phyloP scores from a whole-genome alignment of 192 early-diverging fungal species.

The Backusella sp. region DNA sequence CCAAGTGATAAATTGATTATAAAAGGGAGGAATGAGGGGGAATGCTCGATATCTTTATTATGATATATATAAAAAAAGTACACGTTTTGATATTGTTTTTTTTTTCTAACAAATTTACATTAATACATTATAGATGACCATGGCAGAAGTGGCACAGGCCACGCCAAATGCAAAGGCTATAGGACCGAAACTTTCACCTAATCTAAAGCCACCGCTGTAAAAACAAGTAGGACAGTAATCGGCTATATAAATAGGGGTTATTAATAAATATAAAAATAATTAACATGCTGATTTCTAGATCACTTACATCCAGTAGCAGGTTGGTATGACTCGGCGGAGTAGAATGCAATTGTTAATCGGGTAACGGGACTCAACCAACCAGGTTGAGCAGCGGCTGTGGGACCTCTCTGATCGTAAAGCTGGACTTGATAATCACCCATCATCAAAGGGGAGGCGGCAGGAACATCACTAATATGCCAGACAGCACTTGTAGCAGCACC shows the following conservation, averaged over 20 bases:
- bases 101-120: background rate
- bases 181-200: conserved; percentile 14
- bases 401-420: conserved; percentile 38
- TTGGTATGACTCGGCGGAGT: conserved; percentile 28
- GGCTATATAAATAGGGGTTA: conserved; percentile 17
- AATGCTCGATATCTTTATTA: conserved; percentile 8
- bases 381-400: conserved; percentile 14
- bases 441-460: conserved; percentile 29
- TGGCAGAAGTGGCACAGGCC: conserved; percentile 25
- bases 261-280: conserved; percentile 30
- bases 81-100: background rate
- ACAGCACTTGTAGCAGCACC: conserved; percentile 31
- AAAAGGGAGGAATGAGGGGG: background rate
- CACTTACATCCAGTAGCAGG: conserved; percentile 29
- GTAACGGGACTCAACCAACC: conserved; percentile 32
- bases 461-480: conserved; percentile 28
- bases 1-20: background rate
- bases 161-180: conserved; percentile 25
- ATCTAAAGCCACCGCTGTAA: conserved; percentile 23
- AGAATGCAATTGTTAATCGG: conserved; percentile 34
- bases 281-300: background rate
- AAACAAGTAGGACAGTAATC: conserved; percentile 33
- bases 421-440: conserved; percentile 36
- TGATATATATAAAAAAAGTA: conserved; percentile 1
- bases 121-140: conserved; percentile 22